Conservation (phyloP, 176 grass and related monocot species). For the Paspalum vaginatum region DNA sequence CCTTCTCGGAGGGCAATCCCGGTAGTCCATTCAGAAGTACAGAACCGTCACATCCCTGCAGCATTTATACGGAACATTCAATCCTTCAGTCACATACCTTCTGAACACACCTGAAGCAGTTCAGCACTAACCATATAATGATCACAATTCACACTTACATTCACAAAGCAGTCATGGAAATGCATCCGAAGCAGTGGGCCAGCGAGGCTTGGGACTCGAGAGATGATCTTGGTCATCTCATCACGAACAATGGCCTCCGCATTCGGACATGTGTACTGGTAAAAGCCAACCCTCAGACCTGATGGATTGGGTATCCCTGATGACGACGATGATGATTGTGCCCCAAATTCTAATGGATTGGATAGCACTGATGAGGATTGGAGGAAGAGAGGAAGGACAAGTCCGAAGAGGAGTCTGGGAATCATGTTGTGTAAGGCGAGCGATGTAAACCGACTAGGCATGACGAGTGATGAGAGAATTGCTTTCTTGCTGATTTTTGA, state of each 20-base stretch:
- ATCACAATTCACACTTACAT: constrained; percentile 45
- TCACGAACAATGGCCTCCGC: constrained; percentile 63
- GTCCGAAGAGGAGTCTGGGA: constrained; percentile 48
- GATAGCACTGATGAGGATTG: constrained; percentile 41
- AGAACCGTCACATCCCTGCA: constrained; percentile 89
- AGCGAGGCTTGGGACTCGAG: constrained; percentile 54
- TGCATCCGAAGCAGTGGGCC: constrained; percentile 77
- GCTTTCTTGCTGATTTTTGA: constrained; percentile 30
- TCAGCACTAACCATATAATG: not conserved
- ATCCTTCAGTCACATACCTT: constrained; percentile 6
- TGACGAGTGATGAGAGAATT: not conserved
- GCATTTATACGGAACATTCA: not conserved
- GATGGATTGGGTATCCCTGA: constrained; percentile 42
- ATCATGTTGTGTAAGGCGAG: constrained; percentile 36
- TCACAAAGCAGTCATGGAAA: constrained; percentile 95
- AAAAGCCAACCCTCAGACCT: constrained; percentile 66
- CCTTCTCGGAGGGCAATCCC: constrained; percentile 61
- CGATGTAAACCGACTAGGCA: constrained; percentile 27
- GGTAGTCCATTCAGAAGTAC: constrained; percentile 58
- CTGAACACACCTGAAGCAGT: not conserved
- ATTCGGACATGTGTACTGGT: constrained; percentile 67
- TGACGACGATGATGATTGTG: constrained; percentile 2
- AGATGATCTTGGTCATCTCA: constrained; percentile 63
- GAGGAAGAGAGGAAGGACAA: constrained; percentile 49
- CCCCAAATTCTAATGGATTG: constrained; percentile 37